phyloP scores from a whole-genome alignment of 2,329 filamentous ascomycete genomes.

The Pseudogymnoascus sp. region DNA sequence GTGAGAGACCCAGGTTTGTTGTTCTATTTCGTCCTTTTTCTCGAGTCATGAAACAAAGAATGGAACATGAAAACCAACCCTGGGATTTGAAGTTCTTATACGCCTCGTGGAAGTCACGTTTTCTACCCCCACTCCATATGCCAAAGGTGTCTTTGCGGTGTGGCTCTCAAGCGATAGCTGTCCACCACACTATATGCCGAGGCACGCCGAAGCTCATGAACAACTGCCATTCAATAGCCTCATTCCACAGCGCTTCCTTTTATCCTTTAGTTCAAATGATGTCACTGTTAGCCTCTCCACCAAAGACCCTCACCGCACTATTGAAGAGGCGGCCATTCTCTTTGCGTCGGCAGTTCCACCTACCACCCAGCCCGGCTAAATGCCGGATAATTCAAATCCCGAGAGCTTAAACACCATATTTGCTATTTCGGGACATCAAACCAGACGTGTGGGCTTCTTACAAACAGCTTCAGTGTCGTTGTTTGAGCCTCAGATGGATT shows the following conservation, averaged over 20 bases:
- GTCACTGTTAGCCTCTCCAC: neutral
- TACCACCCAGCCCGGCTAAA: neutral
- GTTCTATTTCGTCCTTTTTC: neutral
- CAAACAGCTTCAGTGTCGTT: neutral
- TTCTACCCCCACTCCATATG: neutral
- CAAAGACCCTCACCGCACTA: neutral
- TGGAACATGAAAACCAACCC: neutral
- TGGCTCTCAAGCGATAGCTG: neutral
- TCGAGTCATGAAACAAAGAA: neutral
- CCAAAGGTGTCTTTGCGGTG: neutral
- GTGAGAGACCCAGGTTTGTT: neutral
- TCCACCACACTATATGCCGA: neutral
- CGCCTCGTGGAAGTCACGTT: neutral
- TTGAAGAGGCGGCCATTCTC: neutral
- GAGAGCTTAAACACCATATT: neutral
- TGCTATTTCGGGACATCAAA: neutral
- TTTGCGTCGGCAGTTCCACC: neutral
- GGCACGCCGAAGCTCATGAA: neutral
- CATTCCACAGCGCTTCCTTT: neutral
- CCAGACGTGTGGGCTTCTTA: neutral
- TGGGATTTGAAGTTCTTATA: neutral
- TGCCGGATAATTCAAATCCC: neutral
- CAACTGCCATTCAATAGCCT: neutral
- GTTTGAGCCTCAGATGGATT: neutral
- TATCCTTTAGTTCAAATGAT: neutral